Evolutionary conservation across 768 basidiomycete genomes (phyloP), one percentile per base, ranked within the genome.

Genomic region (Antrodiella citrinella): DNA sequence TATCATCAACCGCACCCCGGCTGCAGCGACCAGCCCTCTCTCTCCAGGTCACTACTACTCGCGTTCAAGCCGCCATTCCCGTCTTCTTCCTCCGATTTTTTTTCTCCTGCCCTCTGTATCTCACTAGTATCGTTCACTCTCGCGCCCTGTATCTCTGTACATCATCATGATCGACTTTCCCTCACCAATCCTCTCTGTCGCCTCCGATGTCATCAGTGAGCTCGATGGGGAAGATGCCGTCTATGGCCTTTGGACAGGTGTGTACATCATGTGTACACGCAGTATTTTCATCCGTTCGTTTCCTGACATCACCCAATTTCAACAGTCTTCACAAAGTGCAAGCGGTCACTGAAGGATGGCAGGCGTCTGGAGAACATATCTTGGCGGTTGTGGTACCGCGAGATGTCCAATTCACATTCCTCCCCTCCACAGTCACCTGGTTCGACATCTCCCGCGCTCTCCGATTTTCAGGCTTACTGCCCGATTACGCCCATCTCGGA

Each of bases 311-410:
- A 54, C 48, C 24, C 49, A n/a, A n/a, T n/a, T n/a, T n/a, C n/a
- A n/a, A 45, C 57, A 90, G 91, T 93, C 4, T 91, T 93, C 60
- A 80, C 86, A 47, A 88, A 89, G 64, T 90, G 85, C 71, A 89
- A 87, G 65, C 76, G 79, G 56, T 81, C 81, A 1, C 69, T 93
- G 2, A 76, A 84, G 58, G 84, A 92, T 57, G 91, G 91, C n/a
- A 74, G 72, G 4, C 69, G 91, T 23, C 75, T 92, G 23, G 91
- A 93, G 68, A 91, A 94, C 60, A 83, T 93, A 48, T 82, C 86
- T 2, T 94, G 91, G 91, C 72, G 91, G 47, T 69, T 93, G 5
- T 88, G 88, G 84, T 78, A 85, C 62, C 76, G 81, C 55, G 79
- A 86, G 54, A 69, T 85, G 59, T 63, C 72, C 47, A 62, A 68